Conservation (phyloP, 2,329 filamentous ascomycete species). For the Xylariaceae sp. region DNA sequence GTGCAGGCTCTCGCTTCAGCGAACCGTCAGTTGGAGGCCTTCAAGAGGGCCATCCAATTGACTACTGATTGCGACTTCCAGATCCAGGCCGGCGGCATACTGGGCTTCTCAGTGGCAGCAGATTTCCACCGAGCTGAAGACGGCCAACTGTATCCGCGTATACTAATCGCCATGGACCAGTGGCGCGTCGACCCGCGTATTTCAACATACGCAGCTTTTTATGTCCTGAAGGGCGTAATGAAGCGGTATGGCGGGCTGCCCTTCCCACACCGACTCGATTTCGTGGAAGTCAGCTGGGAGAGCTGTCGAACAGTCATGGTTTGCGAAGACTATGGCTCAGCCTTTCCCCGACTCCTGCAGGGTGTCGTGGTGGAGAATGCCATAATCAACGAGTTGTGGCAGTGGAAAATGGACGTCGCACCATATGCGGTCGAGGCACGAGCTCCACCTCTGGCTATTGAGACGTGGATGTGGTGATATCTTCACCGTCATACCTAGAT, state of each 20-base stretch:
- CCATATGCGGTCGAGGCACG: too few species aligned
- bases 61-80: not conserved
- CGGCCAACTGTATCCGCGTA: not conserved
- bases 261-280: slow-evolving; percentile 6
- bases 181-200: not conserved
- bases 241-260: slow-evolving; percentile 2
- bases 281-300: not conserved
- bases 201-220: not conserved
- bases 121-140: not conserved
- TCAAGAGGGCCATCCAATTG: not conserved
- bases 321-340: too few species aligned
- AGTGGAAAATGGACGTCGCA: too few species aligned
- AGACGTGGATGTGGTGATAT: too few species aligned
- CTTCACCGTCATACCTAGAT: too few species aligned
- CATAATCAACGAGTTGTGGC: not conserved
- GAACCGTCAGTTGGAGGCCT: not conserved
- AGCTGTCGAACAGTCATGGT: too few species aligned
- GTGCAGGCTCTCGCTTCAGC: too few species aligned
- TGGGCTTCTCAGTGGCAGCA: not conserved
- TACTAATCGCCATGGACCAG: not conserved
- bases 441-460: too few species aligned
- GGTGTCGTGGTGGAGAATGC: not conserved
- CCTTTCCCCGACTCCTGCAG: not conserved
- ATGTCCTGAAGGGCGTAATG: slow-evolving; percentile 4
- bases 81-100: not conserved